Conservation (phyloP, 768 basidiomycete genomes). For the Phaeotremella fagi region DNA sequence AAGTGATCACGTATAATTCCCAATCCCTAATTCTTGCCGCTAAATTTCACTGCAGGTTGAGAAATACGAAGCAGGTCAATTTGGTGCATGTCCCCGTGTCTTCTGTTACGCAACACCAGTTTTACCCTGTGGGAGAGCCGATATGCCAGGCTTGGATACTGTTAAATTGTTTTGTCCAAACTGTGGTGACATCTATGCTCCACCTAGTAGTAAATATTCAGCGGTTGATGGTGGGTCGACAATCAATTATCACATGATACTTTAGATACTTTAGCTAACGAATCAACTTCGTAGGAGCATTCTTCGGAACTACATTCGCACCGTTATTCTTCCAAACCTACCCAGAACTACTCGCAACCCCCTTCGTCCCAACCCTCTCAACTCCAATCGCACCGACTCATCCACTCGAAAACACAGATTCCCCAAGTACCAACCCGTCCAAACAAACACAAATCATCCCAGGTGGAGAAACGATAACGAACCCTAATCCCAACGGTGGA, state of each 20-base stretch:
- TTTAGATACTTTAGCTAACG: neutral
- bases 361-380: constrained; percentile 60
- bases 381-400: constrained; percentile 12
- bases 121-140: constrained; percentile 90
- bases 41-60: constrained; percentile 60
- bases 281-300: constrained; percentile 63
- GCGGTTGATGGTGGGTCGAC: constrained; percentile 78
- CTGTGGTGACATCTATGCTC: constrained; percentile 94
- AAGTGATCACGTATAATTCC: constrained; percentile 20
- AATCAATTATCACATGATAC: neutral
- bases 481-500: constrained; percentile 65
- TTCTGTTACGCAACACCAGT: constrained; percentile 85
- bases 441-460: constrained; percentile 1
- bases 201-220: constrained; percentile 90
- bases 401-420: constrained; percentile 15
- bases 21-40: constrained; percentile 1
- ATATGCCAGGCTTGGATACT: constrained; percentile 92
- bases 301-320: constrained; percentile 98
- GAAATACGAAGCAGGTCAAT: constrained; percentile 86
- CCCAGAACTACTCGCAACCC: constrained; percentile 86
- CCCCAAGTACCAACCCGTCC: constrained; percentile 6
- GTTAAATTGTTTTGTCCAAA: constrained; percentile 98
- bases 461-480: constrained; percentile 58
- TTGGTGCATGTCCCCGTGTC: constrained; percentile 92
- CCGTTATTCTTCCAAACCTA: constrained; percentile 98